Evolutionary conservation across 2,329 filamentous ascomycete genomes (phyloP).

Genomic region (Teratosphaeriaceae sp.): DNA sequence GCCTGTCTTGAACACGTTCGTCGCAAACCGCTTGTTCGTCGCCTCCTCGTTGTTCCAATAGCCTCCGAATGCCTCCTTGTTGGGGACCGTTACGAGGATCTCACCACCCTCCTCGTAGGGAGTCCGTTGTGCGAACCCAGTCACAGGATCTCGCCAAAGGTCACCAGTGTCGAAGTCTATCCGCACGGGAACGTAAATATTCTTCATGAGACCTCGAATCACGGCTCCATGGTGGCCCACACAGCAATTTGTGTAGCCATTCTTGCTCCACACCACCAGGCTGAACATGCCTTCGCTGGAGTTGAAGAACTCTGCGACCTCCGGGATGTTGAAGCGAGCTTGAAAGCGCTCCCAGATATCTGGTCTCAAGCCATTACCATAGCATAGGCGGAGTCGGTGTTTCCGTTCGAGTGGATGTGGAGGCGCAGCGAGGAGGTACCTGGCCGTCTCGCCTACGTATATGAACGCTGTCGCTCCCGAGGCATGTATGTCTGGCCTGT

Average conservation of each 20-base stretch:
- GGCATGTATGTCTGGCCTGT: conserved; percentile 61
- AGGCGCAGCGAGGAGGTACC: conserved; percentile 64
- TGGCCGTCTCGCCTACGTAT: conserved; percentile 71
- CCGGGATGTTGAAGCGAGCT: conserved; percentile 55
- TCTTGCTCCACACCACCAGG: conserved; percentile 30
- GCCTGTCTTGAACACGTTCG: conserved; percentile 39
- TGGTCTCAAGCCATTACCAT: conserved; percentile 60
- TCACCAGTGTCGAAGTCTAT: conserved; percentile 63
- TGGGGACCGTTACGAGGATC: conserved; percentile 57
- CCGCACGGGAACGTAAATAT: conserved; percentile 59
- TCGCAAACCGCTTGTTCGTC: conserved; percentile 50
- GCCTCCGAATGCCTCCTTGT: conserved; percentile 55
- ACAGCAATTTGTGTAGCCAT: conserved; percentile 28
- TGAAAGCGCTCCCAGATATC: conserved; percentile 62
- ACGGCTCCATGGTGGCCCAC: conserved; percentile 68
- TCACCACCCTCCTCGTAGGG: conserved; percentile 64
- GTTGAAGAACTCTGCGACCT: conserved; percentile 69
- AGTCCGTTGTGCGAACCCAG: conserved; percentile 58
- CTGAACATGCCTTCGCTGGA: conserved; percentile 65
- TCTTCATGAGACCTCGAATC: conserved; percentile 44
- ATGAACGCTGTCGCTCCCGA: conserved; percentile 63
- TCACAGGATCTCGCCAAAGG: conserved; percentile 57
- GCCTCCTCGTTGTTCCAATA: conserved; percentile 63
- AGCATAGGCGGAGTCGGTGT: conserved; percentile 53
- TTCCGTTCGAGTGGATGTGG: conserved; percentile 52